These are phyloP conservation scores for Deakozyma indianensis DNA, from an alignment of 805 yeast species.

Conservation along the genomic window DNA sequence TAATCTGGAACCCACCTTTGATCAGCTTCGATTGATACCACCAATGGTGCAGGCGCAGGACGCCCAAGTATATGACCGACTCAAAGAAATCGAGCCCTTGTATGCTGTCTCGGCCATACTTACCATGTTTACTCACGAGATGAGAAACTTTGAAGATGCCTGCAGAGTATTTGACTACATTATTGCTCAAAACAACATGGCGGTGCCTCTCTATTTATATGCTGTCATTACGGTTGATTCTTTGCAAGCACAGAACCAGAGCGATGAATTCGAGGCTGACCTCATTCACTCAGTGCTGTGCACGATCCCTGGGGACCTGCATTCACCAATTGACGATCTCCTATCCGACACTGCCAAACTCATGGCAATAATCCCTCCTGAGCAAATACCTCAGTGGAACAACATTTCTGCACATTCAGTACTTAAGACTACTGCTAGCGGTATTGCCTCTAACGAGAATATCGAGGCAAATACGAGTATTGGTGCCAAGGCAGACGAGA, in stretches of 20 bases:
- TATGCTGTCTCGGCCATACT: slow-evolving; percentile 66
- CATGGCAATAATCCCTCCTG: slow-evolving; percentile 12
- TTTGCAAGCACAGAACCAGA: slow-evolving; percentile 21
- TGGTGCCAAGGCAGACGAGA: not conserved
- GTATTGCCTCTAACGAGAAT: slow-evolving; percentile 3
- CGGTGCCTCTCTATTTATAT: slow-evolving; percentile 45
- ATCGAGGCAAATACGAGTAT: not conserved
- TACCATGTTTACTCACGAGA: slow-evolving; percentile 67
- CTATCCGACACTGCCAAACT: slow-evolving; percentile 10
- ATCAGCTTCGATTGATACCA: slow-evolving; percentile 55
- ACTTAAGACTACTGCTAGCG: slow-evolving; percentile 15
- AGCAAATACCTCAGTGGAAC: slow-evolving; percentile 11
- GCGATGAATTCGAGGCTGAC: slow-evolving; percentile 24
- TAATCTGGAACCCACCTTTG: slow-evolving; percentile 48
- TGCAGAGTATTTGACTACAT: slow-evolving; percentile 56
- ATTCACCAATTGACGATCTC: slow-evolving; percentile 7
- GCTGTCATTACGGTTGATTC: slow-evolving; percentile 33
- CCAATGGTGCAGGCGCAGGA: slow-evolving; percentile 40
- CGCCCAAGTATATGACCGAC: slow-evolving; percentile 22
- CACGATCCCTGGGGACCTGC: slow-evolving; percentile 13
- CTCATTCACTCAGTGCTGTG: slow-evolving; percentile 28
- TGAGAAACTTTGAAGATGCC: slow-evolving; percentile 32
- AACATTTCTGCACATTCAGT: slow-evolving; percentile 20
- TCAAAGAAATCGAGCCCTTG: slow-evolving; percentile 35
- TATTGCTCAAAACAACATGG: slow-evolving; percentile 40